These are phyloP conservation scores for Aspergillus brasiliensis DNA, from an alignment of 2,329 filamentous ascomycete species.

Conservation along the genomic window DNA sequence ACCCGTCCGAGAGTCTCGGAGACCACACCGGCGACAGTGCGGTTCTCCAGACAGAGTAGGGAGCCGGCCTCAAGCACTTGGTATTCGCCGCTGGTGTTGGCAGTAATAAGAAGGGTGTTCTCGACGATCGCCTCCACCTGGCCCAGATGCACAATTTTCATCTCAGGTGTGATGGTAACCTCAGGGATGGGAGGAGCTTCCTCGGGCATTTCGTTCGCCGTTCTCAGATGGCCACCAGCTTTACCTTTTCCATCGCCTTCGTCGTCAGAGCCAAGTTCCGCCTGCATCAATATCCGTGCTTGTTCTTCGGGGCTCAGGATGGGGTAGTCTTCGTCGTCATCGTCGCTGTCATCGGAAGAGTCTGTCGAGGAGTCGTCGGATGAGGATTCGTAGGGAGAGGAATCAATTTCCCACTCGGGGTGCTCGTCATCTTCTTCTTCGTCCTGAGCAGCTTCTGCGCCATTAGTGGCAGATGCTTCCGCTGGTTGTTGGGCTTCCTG, in stretches of 20 bases:
- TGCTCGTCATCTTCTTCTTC: constrained; percentile 52
- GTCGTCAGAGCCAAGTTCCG: constrained; percentile 77
- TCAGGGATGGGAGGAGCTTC: constrained; percentile 72
- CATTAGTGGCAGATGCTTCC: constrained; percentile 9
- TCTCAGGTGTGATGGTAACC: constrained; percentile 73
- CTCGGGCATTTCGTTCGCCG: constrained; percentile 75
- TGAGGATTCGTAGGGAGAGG: constrained; percentile 72
- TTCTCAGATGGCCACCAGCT: constrained; percentile 61
- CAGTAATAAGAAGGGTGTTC: constrained; percentile 76
- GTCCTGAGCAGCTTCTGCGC: constrained; percentile 17
- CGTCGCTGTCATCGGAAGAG: constrained; percentile 58
- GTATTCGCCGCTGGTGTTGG: constrained; percentile 75
- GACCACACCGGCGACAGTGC: constrained; percentile 77
- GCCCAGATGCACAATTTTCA: constrained; percentile 75
- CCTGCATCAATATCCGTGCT: constrained; percentile 81
- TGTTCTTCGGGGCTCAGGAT: constrained; percentile 80
- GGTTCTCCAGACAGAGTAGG: constrained; percentile 75
- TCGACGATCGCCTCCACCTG: constrained; percentile 75
- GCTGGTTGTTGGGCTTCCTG: constrained; percentile 8
- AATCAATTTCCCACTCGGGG: constrained; percentile 84
- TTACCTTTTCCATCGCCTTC: constrained; percentile 62
- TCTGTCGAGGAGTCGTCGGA: constrained; percentile 62
- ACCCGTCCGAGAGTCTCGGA: constrained; percentile 84
- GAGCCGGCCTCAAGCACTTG: constrained; percentile 83
- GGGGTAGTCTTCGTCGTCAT: constrained; percentile 64